Conservation (phyloP, 306 rosid species). For the Phaseolus lunatus region DNA sequence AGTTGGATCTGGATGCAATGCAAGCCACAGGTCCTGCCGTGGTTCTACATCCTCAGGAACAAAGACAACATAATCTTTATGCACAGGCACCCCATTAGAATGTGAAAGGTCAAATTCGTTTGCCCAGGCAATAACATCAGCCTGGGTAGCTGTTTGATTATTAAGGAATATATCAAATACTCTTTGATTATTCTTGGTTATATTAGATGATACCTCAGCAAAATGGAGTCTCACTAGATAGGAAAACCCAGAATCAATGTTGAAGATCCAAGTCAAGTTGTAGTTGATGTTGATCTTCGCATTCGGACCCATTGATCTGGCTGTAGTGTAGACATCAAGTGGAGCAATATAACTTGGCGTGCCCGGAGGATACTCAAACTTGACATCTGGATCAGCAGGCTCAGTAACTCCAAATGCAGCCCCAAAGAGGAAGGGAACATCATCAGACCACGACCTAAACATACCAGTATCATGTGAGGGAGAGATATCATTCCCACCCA, state of each 20-base stretch:
- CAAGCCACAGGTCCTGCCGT: slow-evolving; percentile 77
- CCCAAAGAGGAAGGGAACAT: slow-evolving; percentile 61
- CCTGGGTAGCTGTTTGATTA: slow-evolving; percentile 70
- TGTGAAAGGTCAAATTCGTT: neutral
- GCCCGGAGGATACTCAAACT: slow-evolving; percentile 49
- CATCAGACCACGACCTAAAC: slow-evolving; percentile 87
- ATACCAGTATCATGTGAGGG: slow-evolving; percentile 81
- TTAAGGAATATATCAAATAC: slow-evolving; percentile 69
- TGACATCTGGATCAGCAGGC: slow-evolving; percentile 59
- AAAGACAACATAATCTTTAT: slow-evolving; percentile 66
- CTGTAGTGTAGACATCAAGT: slow-evolving; percentile 65
- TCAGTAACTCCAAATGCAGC: slow-evolving; percentile 70
- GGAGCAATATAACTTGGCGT: slow-evolving; percentile 79
- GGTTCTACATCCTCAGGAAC: slow-evolving; percentile 73
- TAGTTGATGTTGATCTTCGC: slow-evolving; percentile 58
- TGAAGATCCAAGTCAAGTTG: slow-evolving; percentile 87
- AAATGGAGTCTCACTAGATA: slow-evolving; percentile 95
- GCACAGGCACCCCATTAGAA: slow-evolving; percentile 59
- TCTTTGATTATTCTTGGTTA: slow-evolving; percentile 60
- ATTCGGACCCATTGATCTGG: slow-evolving; percentile 90
- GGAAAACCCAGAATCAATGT: slow-evolving; percentile 74
- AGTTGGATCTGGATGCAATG: slow-evolving; percentile 64
- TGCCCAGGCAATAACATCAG: slow-evolving; percentile 67
- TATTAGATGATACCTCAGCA: slow-evolving; percentile 64
- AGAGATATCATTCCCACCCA: slow-evolving; percentile 88